Conservation (phyloP, 2,329 filamentous ascomycete genomes). For the Zymoseptoria crescenta region DNA sequence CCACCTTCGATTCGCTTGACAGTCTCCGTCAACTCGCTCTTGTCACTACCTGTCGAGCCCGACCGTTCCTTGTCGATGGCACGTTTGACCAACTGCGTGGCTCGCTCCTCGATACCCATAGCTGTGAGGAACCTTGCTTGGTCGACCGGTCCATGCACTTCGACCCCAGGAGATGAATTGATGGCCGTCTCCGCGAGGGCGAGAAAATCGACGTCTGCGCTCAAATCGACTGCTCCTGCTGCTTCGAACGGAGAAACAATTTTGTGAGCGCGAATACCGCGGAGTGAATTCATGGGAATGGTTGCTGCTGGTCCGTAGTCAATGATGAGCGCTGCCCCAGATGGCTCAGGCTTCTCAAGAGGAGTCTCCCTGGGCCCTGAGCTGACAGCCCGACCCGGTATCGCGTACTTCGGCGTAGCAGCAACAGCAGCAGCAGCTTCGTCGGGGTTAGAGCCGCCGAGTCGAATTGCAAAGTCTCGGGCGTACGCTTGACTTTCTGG, state of each 20-base stretch:
- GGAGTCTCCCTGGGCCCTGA: slow-evolving; percentile 24
- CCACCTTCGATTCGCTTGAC: slow-evolving; percentile 59
- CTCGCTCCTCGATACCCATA: slow-evolving; percentile 78
- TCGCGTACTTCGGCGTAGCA: slow-evolving; percentile 16
- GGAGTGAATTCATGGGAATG: slow-evolving; percentile 80
- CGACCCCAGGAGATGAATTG: slow-evolving; percentile 66
- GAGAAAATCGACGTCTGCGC: slow-evolving; percentile 87
- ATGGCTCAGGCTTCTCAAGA: slow-evolving; percentile 52
- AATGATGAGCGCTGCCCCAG: slow-evolving; percentile 85
- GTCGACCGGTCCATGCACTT: slow-evolving; percentile 85
- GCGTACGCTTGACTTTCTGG: slow-evolving; percentile 78
- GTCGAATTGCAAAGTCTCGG: slow-evolving; percentile 72
- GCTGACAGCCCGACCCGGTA: slow-evolving; percentile 14
- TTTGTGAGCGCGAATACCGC: slow-evolving; percentile 74
- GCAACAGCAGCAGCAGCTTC: slow-evolving; percentile 10
- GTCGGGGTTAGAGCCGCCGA: slow-evolving; percentile 55
- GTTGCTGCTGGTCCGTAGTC: slow-evolving; percentile 80
- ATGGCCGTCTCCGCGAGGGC: slow-evolving; percentile 77
- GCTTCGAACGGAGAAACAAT: slow-evolving; percentile 70
- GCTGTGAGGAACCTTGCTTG: slow-evolving; percentile 70
- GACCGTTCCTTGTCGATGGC: slow-evolving; percentile 27
- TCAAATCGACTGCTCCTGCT: slow-evolving; percentile 79
- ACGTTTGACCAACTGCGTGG: slow-evolving; percentile 54
- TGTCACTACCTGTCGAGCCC: slow-evolving; percentile 31
- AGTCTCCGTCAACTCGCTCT: slow-evolving; percentile 38